These are phyloP conservation scores for Trichoderma oligosporum DNA, from an alignment of 2,329 filamentous ascomycete genomes.

Conservation along the genomic window DNA sequence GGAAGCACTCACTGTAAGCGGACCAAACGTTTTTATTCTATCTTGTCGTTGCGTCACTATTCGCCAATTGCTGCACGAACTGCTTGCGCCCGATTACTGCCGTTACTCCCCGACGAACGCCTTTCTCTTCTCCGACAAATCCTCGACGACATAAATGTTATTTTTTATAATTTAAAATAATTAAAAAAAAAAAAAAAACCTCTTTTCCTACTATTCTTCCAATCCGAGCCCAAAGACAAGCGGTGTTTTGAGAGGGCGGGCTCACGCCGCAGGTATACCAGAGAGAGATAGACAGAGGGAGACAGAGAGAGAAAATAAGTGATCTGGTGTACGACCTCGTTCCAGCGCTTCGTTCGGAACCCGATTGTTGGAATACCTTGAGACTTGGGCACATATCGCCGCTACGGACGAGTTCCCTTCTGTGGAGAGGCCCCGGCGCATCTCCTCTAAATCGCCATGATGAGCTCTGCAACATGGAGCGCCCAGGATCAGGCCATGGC, in stretches of 20 bases:
- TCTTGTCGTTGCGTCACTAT: conserved; percentile 14
- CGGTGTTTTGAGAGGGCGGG: background rate
- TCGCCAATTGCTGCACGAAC: conserved; percentile 16
- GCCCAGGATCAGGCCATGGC: conserved; percentile 54
- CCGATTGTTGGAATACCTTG: background rate
- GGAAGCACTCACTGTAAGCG: too few species aligned
- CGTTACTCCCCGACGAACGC: conserved; percentile 8
- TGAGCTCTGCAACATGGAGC: conserved; percentile 54
- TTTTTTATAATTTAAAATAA: background rate
- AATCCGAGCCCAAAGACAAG: background rate
- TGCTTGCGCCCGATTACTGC: conserved; percentile 5
- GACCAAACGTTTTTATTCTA: background rate
- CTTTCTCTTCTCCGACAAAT: background rate
- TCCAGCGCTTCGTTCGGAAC: background rate
- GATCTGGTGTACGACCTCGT: background rate
- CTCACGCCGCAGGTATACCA: conserved; percentile 2
- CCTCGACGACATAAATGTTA: background rate
- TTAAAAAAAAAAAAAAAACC: too few species aligned
- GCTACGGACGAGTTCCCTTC: background rate
- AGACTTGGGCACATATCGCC: background rate
- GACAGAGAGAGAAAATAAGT: background rate
- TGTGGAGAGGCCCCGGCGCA: background rate
- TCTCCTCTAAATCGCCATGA: conserved; percentile 36
- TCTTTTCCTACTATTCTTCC: background rate
- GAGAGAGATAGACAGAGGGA: background rate